Base-by-base conservation (phyloP, 2,329 filamentous ascomycete species). In the Cercospora canescens region DNA sequence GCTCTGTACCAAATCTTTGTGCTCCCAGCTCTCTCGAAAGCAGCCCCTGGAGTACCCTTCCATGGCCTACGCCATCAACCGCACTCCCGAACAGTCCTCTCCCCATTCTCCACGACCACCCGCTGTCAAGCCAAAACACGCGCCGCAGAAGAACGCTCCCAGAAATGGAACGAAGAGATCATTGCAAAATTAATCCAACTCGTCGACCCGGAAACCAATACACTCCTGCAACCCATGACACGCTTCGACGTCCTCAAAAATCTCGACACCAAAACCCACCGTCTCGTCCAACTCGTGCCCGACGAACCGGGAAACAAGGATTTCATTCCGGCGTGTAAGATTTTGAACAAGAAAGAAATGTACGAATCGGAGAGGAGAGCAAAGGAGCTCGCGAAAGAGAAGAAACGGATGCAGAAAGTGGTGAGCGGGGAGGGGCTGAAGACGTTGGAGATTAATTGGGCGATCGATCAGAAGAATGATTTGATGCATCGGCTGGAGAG, bases 381-480 rank as follows among this genome's bases (percentile, higher is more conserved):
- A 61, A 78, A 80, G 66, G 78, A 82, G 70, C 76, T 78, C 58
- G 70, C 77, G 48, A 82, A 83, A 67, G 79, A 82, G 67, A 81
- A 79, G 69, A 80, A 81, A 68, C 78, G 79, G 72, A 81, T 76
- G 70, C 80, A 76, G 61, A 81, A 81, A 54, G 79, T 81, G 65
- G 55, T 21, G 11, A 54, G 52, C 26, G 71, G 75, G 21, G 74
- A 80, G 37, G 83, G 82, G 70, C 76, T 79, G 16, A 97, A 97
- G 81, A 89, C 90, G 75, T 78, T 97, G n/a, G 94, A 97, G 80
- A 73, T 98, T 72, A 94, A 93, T 78, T 98, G 94, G 94, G 89
- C 90, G 35, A 96, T 96, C 74, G 89, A 88, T 67, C 75, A 79
- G 12, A 56, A 56, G 52, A 86, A 94, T 75, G 94, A 97, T 81